Evolutionary conservation across 208 protist species (phyloP), one percentile per base, ranked within the genome.

Genomic region (Herpetomonas tarakana): DNA sequence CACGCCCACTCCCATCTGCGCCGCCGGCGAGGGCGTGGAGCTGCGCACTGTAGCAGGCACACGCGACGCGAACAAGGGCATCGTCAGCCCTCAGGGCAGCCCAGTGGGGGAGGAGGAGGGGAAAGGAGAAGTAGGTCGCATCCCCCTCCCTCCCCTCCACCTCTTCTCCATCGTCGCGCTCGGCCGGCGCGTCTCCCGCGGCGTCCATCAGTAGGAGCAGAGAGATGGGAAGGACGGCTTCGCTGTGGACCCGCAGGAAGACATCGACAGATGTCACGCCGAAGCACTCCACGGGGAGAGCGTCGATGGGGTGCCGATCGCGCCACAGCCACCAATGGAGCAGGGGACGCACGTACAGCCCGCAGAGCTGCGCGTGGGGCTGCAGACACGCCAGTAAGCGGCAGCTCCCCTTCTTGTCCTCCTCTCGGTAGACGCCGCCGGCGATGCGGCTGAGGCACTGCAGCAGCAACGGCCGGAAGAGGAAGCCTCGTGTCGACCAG

Each of bases 261-360:
- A 67, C 28, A 3, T 60, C 46, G 29, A 81, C 39, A 2, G 62
- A 68, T 3, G 45, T 38, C 54, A 70, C 83, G 44, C 86, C 86
- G 62, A 93, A 84, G 52, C 76, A 89, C 22, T 26, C 35, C 38
- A 78, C 56, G 11, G 83, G 86, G 45, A 93, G 69, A n/a, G 86
- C 86, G 9, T 81, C 69, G 24, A 82, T 66, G 4, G 72, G 67
- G 45, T 93, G 86, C 4, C 71, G 60, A 38, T 74, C 74, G 29
- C 65, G 58, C 68, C 82, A 90, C 27, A 93, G 58, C 86, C 86
- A 93, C 22, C 65, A 49, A 60, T 84, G 87, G n/a, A 90, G 56
- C 0, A 88, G 60, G 1, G 57, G 41, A 18, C 78, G 74, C 27
- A 51, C 54, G 52, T 90, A 58, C 29, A 70, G 61, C 16, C 70